Percentiles rank a stretch among this genome's conserved stretches.
Evolutionary conservation across 2,329 filamentous ascomycete species (phyloP).

Genomic region (Cryoendolithus antarcticus): DNA sequence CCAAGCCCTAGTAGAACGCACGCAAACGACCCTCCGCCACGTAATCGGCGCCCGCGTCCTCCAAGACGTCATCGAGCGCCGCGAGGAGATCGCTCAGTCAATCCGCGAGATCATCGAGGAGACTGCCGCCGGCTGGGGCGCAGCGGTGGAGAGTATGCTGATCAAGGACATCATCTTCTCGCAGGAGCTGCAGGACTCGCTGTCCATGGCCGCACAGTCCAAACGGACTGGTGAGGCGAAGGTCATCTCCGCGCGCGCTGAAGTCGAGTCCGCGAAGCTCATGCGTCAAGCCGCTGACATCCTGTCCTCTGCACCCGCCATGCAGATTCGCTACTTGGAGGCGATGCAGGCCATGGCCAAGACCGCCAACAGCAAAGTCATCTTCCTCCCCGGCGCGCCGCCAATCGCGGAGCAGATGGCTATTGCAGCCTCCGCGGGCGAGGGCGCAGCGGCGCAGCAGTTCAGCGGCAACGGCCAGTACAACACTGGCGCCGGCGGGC

Average conservation of each 20-base stretch:
- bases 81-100: slow-evolving; percentile 89
- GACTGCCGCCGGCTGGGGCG: slow-evolving; percentile 86
- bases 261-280: slow-evolving; percentile 90
- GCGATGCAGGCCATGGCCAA: slow-evolving; percentile 99
- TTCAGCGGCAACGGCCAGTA: slow-evolving; percentile 34
- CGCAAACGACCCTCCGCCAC: slow-evolving; percentile 92
- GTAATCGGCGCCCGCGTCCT: slow-evolving; percentile 91
- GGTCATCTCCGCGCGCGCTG: slow-evolving; percentile 91
- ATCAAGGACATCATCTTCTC: slow-evolving; percentile 99
- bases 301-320: slow-evolving; percentile 77
- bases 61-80: slow-evolving; percentile 95
- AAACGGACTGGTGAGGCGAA: slow-evolving; percentile 98
- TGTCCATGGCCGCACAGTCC: slow-evolving; percentile 96
- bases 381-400: slow-evolving; percentile 56
- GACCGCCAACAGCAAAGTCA: slow-evolving; percentile 75
- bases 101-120: slow-evolving; percentile 97
- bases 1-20: slow-evolving; percentile 93
- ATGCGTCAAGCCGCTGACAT: slow-evolving; percentile 89
- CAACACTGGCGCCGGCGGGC: not conserved
- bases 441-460: slow-evolving; percentile 13
- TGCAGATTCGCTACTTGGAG: slow-evolving; percentile 97
- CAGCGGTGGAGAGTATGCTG: slow-evolving; percentile 93
- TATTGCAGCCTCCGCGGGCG: slow-evolving; percentile 25
- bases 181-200: slow-evolving; percentile 84
- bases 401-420: slow-evolving; percentile 26